Base-by-base conservation (phyloP, 257 asterid species). In the Linaria vulgaris region DNA sequence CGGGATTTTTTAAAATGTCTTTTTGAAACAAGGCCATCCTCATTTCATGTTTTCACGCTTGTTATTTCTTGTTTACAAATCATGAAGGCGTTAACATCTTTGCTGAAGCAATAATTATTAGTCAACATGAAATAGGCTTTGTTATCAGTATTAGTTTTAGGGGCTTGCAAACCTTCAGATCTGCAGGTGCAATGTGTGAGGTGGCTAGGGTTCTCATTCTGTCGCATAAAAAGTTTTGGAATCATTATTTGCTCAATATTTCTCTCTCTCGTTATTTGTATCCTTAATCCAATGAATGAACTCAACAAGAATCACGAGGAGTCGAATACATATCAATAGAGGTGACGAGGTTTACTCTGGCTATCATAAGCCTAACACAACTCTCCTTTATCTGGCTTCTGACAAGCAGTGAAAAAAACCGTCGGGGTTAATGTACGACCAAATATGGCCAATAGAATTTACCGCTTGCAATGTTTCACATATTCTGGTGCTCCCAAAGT, bases 111-210 rank as follows among this genome's bases (percentile, higher is more conserved):
- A 12, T 44, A 14, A 14, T 44, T 44, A 13, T 19, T 44, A 44
- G 49, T n/a, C 16, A 12, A 44, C 7, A 13, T 44, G 11, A 44
- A 44, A 12, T n/a, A 6, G 49, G 4, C 15, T 44, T 44, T 7
- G 10, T 44, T n/a, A 13, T 44, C 49, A 13, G 17, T 44, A 44
- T 9, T n/a, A n/a, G n/a, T n/a, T n/a, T n/a, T n/a, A n/a, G n/a
- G n/a, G n/a, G n/a, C n/a, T n/a, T n/a, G n/a, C 23, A 48, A 57
- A 41, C 21, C 38, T 46, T 67, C 22, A 23, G n/a, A 44, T 45
- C 38, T 22, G 55, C 22, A 63, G 23, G 61, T 24, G 25, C 12
- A 34, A 41, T 27, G 20, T 53, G n/a, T 61, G 51, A 69, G 62
- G 69, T 39, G 63, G 56, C 21, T 53, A 27, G n/a, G 31, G 55